A percentile compares a stretch with the other conserved stretches of the same genome.
These are phyloP conservation scores for Mucor mucedo DNA, from an alignment of 371 early-diverging fungal genomes.

Conservation along the genomic window DNA sequence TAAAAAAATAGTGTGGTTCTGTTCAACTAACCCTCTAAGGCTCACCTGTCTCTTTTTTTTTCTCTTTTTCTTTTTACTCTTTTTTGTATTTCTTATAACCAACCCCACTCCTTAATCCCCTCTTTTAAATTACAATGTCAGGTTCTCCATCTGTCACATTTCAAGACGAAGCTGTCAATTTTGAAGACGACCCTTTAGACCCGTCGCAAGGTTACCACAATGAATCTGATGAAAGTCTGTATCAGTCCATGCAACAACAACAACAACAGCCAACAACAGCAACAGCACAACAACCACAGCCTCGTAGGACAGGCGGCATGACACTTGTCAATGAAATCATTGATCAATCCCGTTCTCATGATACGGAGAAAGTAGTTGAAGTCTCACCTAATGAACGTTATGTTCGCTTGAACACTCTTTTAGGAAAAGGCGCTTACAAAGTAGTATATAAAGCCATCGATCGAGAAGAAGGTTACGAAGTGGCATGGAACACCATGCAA, in stretches of 20 bases:
- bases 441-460: slow-evolving; percentile 92
- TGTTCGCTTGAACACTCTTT: slow-evolving; percentile 62
- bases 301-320: slow-evolving; percentile 17
- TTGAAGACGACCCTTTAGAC: slow-evolving; percentile 33
- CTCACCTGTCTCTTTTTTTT: too few species aligned
- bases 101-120: slow-evolving; percentile 2
- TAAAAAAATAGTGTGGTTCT: too few species aligned
- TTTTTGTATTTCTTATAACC: too few species aligned
- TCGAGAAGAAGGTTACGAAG: slow-evolving; percentile 90
- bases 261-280: slow-evolving; percentile 6
- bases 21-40: too few species aligned
- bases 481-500: slow-evolving; percentile 89
- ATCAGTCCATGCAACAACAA: slow-evolving; percentile 15
- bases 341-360: slow-evolving; percentile 51
- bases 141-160: slow-evolving; percentile 27
- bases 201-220: slow-evolving; percentile 6
- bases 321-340: slow-evolving; percentile 33
- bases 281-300: slow-evolving; percentile 8
- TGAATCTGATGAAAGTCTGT: slow-evolving; percentile 17
- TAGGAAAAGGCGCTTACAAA: slow-evolving; percentile 86
- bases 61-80: too few species aligned
- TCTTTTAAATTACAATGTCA: slow-evolving; percentile 15
- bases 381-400: slow-evolving; percentile 73
- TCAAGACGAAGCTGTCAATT: slow-evolving; percentile 27
- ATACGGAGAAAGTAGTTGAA: slow-evolving; percentile 72